A percentile compares a stretch with the other conserved stretches of the same genome.
Evolutionary conservation across 2,329 filamentous ascomycete species (phyloP).

Genomic region (Fusarium nurragi): DNA sequence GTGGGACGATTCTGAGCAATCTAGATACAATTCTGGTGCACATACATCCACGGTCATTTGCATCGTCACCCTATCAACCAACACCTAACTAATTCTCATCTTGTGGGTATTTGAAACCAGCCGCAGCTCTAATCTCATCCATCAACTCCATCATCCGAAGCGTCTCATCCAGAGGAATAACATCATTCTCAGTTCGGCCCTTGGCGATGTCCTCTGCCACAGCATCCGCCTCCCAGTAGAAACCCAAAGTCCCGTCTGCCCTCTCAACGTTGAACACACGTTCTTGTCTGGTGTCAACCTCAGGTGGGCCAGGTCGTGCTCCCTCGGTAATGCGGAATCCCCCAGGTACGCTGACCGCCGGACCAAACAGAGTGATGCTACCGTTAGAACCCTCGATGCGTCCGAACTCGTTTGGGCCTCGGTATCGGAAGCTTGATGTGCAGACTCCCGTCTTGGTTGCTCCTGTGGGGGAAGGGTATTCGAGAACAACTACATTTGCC

Average conservation of each 20-base stretch:
- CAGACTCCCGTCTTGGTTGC: conserved; percentile 14
- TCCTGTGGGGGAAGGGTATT: conserved; percentile 6
- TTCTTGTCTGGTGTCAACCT: background rate
- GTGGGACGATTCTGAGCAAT: too few species aligned
- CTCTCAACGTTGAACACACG: conserved; percentile 18
- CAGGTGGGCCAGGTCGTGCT: background rate
- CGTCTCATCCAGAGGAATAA: conserved; percentile 58
- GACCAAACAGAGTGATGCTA: conserved; percentile 11
- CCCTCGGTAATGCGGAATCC: conserved; percentile 14
- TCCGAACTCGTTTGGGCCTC: conserved; percentile 5
- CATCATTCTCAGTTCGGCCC: conserved; percentile 51
- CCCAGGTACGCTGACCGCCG: conserved; percentile 12
- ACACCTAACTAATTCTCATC: conserved; percentile 1
- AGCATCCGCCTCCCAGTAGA: conserved; percentile 28
- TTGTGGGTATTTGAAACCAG: conserved; percentile 15
- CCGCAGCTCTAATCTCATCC: conserved; percentile 54
- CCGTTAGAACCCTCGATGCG: conserved; percentile 15
- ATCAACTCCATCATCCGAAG: conserved; percentile 57
- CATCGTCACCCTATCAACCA: too few species aligned
- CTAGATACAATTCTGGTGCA: too few species aligned
- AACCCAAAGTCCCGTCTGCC: conserved; percentile 8
- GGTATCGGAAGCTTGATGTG: conserved; percentile 18
- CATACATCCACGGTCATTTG: too few species aligned
- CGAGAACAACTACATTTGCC: background rate
- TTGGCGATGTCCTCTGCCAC: conserved; percentile 17